Evolutionary conservation across 371 early-diverging fungal genomes (phyloP), one percentile per base, ranked within the genome.

Genomic region (Coemansia sp.): DNA sequence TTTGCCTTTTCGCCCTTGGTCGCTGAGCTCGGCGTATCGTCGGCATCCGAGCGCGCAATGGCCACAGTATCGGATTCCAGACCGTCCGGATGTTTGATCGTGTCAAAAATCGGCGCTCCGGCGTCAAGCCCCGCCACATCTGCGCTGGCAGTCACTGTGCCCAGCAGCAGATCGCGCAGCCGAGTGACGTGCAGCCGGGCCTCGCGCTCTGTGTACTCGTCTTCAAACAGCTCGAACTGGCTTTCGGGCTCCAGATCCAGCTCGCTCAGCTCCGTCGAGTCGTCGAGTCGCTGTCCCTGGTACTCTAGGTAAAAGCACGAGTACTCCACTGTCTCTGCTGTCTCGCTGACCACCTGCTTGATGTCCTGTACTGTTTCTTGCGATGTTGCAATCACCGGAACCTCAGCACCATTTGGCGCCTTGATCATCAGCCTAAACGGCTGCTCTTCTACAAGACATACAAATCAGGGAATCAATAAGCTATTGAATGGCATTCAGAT

Each of bases 301-400:
- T 84, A 88, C 14, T 88, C 75, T 21, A 97, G 82, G 64, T 89
- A 90, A 80, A 97, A 97, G 83, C 96, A 95, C 16, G 95, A 93
- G 82, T 91, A 88, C 52, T 88, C 89, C 67, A 91, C 89, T 2
- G 92, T 90, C 56, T 92, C 91, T 18, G 93, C 90, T 0, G 90
- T 89, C 72, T 97, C 96, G 70, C 90, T 89, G 64, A 97, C 85
- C 23, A 87, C 87, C 67, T 94, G 92, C 70, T 92, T 93, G 58
- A 97, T 85, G 71, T 95, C 96, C 65, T 89, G 90, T 58, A 95
- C 84, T 8, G 90, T 85, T 71, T 91, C 94, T 56, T 86, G 86
- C 62, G 90, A 85, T 59, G 87, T 88, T 3, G 88, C 87, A 61
- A 85, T 75, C 55, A 88, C 79, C 40, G 85, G 85, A 20, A 88